phyloP scores from a whole-genome alignment of 805 yeast genomes.

The Starmerella tilneyi region DNA sequence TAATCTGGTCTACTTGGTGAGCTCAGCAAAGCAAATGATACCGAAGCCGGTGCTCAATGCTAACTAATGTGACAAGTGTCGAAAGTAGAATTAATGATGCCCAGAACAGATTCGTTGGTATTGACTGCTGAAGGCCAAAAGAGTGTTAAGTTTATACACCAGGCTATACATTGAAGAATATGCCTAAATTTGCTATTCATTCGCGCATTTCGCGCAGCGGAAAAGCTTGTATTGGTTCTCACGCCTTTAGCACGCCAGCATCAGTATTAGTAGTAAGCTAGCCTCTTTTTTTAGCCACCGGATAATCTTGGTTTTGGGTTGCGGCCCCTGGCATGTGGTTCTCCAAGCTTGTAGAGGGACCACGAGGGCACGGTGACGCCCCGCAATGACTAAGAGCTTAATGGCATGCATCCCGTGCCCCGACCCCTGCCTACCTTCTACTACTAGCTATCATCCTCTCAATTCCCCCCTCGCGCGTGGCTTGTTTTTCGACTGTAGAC shows the following conservation, averaged over 20 bases:
- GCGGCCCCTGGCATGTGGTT: conserved; percentile 10
- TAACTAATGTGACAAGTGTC: too few relatives aligned
- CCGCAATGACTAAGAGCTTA: conserved; percentile 7
- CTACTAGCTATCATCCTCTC: neutral
- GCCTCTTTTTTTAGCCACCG: conserved; percentile 1
- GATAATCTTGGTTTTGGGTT: neutral
- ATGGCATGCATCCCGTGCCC: conserved; percentile 6
- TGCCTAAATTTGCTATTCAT: too few relatives aligned
- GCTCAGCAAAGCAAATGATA: too few relatives aligned
- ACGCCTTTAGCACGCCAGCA: too few relatives aligned
- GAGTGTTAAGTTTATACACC: too few relatives aligned
- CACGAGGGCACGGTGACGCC: conserved; percentile 5
- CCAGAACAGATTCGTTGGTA: too few relatives aligned
- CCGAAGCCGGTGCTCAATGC: too few relatives aligned
- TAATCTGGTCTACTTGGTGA: too few relatives aligned
- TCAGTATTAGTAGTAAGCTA: neutral
- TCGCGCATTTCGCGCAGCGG: neutral
- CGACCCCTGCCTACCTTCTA: neutral
- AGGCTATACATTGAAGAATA: too few relatives aligned
- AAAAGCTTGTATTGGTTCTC: neutral
- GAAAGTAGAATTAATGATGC: too few relatives aligned
- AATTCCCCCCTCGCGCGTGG: neutral
- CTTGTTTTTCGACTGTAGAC: neutral
- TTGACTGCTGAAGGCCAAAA: too few relatives aligned
- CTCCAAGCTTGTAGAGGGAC: neutral